Evolutionary conservation across 2,329 filamentous ascomycete species (phyloP), one percentile per base, ranked within the genome.

Genomic region (Sporothrix humicola): DNA sequence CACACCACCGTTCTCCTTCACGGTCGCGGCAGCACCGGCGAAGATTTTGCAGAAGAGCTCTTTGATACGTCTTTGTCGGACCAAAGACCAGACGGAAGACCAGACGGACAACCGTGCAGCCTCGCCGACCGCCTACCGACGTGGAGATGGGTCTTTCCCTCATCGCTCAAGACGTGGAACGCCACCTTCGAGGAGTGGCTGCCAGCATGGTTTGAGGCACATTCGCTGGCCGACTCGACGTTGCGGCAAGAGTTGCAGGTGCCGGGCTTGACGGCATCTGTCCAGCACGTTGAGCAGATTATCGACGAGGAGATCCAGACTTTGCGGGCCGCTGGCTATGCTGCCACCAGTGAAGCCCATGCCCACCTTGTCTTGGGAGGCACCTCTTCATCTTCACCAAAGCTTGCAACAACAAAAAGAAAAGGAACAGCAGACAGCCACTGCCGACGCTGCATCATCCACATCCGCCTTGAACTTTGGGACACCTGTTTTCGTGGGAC

Each of bases 201-300:
- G 75, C 73, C 81, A 81, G 9, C 83, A 73, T 88, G 86, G 86
- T 88, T 87, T 77, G 85, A 88, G 76, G 81, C 85, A 54, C 83
- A 81, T 79, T 82, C 84, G 65, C 79, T 83, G 0, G 76, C 79
- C 23, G 78, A 84, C 72, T 82, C 83, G n/a, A n/a, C n/a, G n/a
- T n/a, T n/a, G 13, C 76, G 78, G n/a, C 83, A 86, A 72, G 82
- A 85, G 6, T 75, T 84, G 3, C 85, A 87, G 77, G 78, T 77
- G 0, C 72, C 78, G 0, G 85, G 84, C 0, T 75, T 26, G 23
- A 81, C 83, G 12, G 83, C 81, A 72, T 80, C 84, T 0, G 23
- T 26, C 23, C 44, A 63, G 0, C 76, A 77, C 6, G 78, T 86
- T 1, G 76, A 78, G 1, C 66, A 77, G 0, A 73, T 85, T 0